Evolutionary conservation across 805 yeast species (phyloP).

Genomic region (Pichia eremophila): DNA sequence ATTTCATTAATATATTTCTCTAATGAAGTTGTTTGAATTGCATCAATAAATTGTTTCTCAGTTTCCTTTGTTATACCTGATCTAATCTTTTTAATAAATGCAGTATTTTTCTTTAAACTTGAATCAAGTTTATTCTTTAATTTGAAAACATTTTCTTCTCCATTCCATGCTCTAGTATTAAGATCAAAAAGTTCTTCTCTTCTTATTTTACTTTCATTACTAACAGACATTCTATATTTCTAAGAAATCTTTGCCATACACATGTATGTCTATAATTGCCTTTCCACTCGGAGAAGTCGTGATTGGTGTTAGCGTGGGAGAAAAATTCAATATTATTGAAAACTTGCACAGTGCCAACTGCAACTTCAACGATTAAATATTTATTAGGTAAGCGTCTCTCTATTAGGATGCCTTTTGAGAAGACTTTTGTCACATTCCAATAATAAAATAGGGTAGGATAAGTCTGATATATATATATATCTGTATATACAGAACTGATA

Average conservation of each 20-base stretch:
- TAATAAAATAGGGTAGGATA: no score
- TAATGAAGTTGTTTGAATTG: slow-evolving; percentile 51
- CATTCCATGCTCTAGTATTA: slow-evolving; percentile 47
- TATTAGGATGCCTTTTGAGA: no score
- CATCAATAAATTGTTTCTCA: slow-evolving; percentile 41
- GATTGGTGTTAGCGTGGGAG: no score
- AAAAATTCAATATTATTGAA: no score
- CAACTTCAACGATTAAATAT: no score
- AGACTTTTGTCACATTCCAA: no score
- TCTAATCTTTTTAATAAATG: slow-evolving; percentile 64
- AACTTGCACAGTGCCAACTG: no score
- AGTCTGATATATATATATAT: no score
- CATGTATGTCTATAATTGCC: background rate
- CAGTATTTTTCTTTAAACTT: slow-evolving; percentile 72
- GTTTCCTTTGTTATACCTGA: slow-evolving; percentile 47
- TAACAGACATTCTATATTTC: slow-evolving; percentile 1
- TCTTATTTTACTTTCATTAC: slow-evolving; percentile 11
- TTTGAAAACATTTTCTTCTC: slow-evolving; percentile 27
- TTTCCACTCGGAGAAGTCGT: no score
- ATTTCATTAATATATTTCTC: slow-evolving; percentile 72
- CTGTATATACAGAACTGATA: no score
- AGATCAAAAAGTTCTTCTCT: slow-evolving; percentile 28
- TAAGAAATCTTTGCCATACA: background rate
- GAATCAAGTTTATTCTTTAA: slow-evolving; percentile 41
- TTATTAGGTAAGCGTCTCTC: no score